phyloP scores from a whole-genome alignment of 495 filamentous ascomycete species.

The Xylaria venustula region DNA sequence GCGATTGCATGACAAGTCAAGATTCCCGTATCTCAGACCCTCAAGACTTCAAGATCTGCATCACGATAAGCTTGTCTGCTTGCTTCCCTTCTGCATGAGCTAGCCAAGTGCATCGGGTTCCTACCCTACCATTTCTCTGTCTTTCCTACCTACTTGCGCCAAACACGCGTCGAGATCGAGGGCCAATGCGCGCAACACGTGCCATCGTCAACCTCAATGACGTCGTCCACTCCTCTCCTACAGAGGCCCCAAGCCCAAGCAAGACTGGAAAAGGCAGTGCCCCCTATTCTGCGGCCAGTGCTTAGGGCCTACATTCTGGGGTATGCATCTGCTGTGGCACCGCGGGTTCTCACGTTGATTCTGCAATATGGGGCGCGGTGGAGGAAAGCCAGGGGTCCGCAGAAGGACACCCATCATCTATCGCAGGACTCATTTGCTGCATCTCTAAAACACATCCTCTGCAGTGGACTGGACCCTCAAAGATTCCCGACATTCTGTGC shows the following conservation, averaged over 20 bases:
- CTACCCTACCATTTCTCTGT: background rate
- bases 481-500: constrained; percentile 85
- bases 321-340: constrained; percentile 68
- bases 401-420: constrained; percentile 22
- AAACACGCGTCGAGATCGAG: constrained; percentile 3
- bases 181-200: background rate
- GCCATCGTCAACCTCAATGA: constrained; percentile 15
- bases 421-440: constrained; percentile 36
- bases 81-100: too few relatives aligned
- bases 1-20: too few relatives aligned
- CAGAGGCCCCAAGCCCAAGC: constrained; percentile 16
- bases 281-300: constrained; percentile 55
- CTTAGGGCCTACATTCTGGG: constrained; percentile 73
- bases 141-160: too few relatives aligned
- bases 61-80: too few relatives aligned
- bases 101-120: background rate
- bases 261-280: constrained; percentile 37
- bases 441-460: constrained; percentile 42
- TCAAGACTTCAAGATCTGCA: too few relatives aligned
- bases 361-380: constrained; percentile 43
- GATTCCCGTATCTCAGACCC: too few relatives aligned
- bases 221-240: constrained; percentile 15
- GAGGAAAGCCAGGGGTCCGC: constrained; percentile 46
- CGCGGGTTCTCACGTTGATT: constrained; percentile 60
- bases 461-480: constrained; percentile 48